Evolutionary conservation across 192 early-diverging fungal species (phyloP).

Genomic region (Coemansia sp.): DNA sequence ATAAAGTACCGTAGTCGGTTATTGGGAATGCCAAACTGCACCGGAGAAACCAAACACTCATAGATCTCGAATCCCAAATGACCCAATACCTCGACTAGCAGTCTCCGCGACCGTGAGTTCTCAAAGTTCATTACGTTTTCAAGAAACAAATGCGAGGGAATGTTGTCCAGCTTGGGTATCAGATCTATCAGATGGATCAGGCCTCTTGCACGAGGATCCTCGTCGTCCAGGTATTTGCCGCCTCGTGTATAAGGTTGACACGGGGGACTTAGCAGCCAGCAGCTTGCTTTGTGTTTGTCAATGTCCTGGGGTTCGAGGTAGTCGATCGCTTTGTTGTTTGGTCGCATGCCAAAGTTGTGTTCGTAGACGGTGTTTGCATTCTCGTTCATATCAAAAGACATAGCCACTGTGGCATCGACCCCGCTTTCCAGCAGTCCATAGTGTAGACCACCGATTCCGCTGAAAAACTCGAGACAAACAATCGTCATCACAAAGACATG

Average conservation of each 20-base stretch:
- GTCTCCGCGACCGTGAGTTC: constrained; percentile 33
- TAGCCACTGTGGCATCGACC: constrained; percentile 17
- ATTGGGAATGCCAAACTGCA: constrained; percentile 47
- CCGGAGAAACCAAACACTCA: constrained; percentile 46
- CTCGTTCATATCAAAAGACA: constrained; percentile 54
- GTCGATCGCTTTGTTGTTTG: constrained; percentile 52
- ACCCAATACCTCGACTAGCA: constrained; percentile 30
- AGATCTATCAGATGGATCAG: constrained; percentile 39
- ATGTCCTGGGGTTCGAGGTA: constrained; percentile 31
- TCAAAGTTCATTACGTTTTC: constrained; percentile 57
- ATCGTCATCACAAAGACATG: neutral
- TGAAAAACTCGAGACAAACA: constrained; percentile 51
- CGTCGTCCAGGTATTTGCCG: constrained; percentile 74
- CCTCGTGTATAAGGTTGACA: constrained; percentile 84
- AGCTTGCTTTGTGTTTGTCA: constrained; percentile 65
- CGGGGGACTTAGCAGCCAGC: constrained; percentile 90
- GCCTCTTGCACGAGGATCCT: constrained; percentile 41
- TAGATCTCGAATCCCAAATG: constrained; percentile 28
- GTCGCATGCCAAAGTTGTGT: constrained; percentile 42
- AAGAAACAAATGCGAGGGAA: constrained; percentile 27
- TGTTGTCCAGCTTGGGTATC: constrained; percentile 22
- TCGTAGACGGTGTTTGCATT: constrained; percentile 48
- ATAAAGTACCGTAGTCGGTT: constrained; percentile 42
- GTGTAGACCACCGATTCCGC: constrained; percentile 52
- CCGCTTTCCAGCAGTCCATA: constrained; percentile 43